These are phyloP conservation scores for Zelonia costaricensis DNA, from an alignment of 208 protist genomes.

Conservation along the genomic window DNA sequence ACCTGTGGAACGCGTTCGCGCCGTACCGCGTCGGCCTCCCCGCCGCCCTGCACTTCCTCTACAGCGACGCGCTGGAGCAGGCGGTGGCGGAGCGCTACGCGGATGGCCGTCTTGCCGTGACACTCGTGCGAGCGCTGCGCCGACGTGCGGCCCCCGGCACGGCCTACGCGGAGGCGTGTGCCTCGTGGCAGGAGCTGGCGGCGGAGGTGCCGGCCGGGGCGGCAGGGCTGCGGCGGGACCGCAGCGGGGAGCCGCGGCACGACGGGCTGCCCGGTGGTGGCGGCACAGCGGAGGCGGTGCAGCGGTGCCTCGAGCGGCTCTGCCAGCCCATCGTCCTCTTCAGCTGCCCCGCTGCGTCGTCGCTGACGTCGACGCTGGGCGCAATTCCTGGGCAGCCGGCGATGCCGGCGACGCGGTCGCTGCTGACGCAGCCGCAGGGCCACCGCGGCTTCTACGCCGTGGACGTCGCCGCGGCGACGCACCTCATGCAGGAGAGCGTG, in stretches of 20 bases:
- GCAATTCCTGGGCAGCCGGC: background rate
- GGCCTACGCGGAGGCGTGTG: slow-evolving; percentile 7
- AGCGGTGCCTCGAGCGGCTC: slow-evolving; percentile 24
- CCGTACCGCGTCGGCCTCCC: slow-evolving; percentile 44
- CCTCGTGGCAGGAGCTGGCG: slow-evolving; percentile 23
- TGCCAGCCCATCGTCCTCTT: slow-evolving; percentile 31
- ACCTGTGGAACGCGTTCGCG: slow-evolving; percentile 13
- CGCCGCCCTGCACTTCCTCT: slow-evolving; percentile 20
- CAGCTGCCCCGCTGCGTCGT: slow-evolving; percentile 6
- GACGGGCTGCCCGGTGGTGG: background rate
- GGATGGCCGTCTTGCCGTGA: slow-evolving; percentile 25
- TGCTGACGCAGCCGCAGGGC: slow-evolving; percentile 16
- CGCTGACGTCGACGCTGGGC: slow-evolving; percentile 2
- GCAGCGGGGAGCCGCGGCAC: slow-evolving; percentile 11
- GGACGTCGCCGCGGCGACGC: slow-evolving; percentile 31
- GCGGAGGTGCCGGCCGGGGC: slow-evolving; percentile 12
- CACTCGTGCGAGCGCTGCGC: slow-evolving; percentile 38
- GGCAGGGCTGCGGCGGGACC: slow-evolving; percentile 13
- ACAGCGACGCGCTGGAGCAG: slow-evolving; percentile 33
- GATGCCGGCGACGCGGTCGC: slow-evolving; percentile 7
- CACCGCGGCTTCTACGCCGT: slow-evolving; percentile 18
- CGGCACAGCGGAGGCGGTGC: slow-evolving; percentile 23
- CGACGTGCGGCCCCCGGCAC: slow-evolving; percentile 6
- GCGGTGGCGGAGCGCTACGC: slow-evolving; percentile 27
- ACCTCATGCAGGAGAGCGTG: slow-evolving; percentile 44